phyloP scores from a whole-genome alignment of 805 yeast genomes.

The Cyberlindnera maritima region DNA sequence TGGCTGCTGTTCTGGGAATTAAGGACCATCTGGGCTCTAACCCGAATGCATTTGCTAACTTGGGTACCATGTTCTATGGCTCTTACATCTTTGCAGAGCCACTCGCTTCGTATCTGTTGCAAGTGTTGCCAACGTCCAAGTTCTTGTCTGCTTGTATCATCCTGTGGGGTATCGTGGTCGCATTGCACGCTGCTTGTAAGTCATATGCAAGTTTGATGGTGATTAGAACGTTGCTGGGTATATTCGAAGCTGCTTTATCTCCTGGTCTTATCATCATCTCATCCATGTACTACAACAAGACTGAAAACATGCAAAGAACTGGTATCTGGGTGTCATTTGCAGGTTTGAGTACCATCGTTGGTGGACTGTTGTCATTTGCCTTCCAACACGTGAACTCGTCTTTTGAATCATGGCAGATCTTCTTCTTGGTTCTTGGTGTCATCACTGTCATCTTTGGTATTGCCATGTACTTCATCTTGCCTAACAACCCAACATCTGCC shows the following conservation, averaged over 20 bases:
- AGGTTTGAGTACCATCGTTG: slow-evolving; percentile 46
- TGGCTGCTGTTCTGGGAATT: slow-evolving; percentile 66
- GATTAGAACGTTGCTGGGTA: slow-evolving; percentile 50
- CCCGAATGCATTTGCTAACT: slow-evolving; percentile 47
- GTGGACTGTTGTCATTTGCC: slow-evolving; percentile 47
- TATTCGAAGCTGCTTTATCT: slow-evolving; percentile 53
- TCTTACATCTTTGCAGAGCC: slow-evolving; percentile 56
- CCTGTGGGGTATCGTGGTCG: slow-evolving; percentile 53
- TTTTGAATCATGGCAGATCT: slow-evolving; percentile 58
- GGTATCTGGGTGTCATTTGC: slow-evolving; percentile 59
- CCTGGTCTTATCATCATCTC: slow-evolving; percentile 57
- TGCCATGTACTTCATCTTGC: slow-evolving; percentile 40
- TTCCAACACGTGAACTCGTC: slow-evolving; percentile 48
- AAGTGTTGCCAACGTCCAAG: slow-evolving; percentile 52
- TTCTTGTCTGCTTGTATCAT: slow-evolving; percentile 44
- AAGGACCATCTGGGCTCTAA: slow-evolving; percentile 38
- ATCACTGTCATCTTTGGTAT: slow-evolving; percentile 51
- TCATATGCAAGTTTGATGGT: slow-evolving; percentile 53
- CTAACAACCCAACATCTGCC: slow-evolving; percentile 45
- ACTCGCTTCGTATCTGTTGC: slow-evolving; percentile 44
- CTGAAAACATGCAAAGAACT: slow-evolving; percentile 50
- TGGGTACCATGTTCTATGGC: slow-evolving; percentile 52
- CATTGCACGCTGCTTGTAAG: slow-evolving; percentile 50
- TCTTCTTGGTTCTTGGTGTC: slow-evolving; percentile 54
- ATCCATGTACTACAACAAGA: slow-evolving; percentile 59